phyloP scores from a whole-genome alignment of 2,329 filamentous ascomycete species.

The Neonectria ditissima region DNA sequence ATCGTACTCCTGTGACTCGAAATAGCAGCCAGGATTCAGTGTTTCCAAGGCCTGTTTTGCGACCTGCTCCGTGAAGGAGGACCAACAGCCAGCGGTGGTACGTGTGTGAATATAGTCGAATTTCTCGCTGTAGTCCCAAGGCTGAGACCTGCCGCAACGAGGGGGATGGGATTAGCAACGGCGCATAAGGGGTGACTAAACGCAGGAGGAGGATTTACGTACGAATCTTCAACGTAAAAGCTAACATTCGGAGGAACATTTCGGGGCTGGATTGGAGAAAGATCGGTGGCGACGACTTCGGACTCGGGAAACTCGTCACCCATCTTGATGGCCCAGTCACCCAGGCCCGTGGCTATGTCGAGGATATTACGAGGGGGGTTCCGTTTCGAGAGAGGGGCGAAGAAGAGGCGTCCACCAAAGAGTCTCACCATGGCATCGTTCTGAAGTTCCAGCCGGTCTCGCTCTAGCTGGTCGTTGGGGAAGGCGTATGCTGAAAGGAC shows the following conservation, averaged over 20 bases:
- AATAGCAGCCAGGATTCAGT: conserved; percentile 64
- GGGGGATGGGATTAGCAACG: conserved; percentile 8
- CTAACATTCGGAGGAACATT: conserved; percentile 78
- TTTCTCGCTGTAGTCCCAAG: conserved; percentile 65
- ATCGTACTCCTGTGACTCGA: conserved; percentile 65
- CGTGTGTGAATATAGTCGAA: conserved; percentile 68
- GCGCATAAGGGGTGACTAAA: neutral
- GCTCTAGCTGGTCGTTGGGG: conserved; percentile 58
- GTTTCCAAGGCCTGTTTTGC: conserved; percentile 64
- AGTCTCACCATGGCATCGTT: conserved; percentile 53
- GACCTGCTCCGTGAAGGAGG: conserved; percentile 60
- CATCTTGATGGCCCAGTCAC: conserved; percentile 76
- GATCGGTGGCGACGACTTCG: conserved; percentile 71
- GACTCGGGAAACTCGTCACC: conserved; percentile 70
- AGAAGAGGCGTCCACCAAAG: conserved; percentile 55
- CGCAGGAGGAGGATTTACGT: conserved; percentile 33
- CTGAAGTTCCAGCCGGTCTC: conserved; percentile 56
- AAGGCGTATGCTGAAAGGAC: conserved; percentile 56
- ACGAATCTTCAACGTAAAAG: conserved; percentile 77
- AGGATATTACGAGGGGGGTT: conserved; percentile 53
- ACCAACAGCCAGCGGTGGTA: conserved; percentile 62
- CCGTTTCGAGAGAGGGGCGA: conserved; percentile 55
- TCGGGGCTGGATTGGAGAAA: conserved; percentile 75
- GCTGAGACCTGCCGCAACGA: conserved; percentile 55
- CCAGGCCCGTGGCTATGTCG: conserved; percentile 60